phyloP scores from a whole-genome alignment of 176 grass and related monocot genomes.

The Oryza coarctata region DNA sequence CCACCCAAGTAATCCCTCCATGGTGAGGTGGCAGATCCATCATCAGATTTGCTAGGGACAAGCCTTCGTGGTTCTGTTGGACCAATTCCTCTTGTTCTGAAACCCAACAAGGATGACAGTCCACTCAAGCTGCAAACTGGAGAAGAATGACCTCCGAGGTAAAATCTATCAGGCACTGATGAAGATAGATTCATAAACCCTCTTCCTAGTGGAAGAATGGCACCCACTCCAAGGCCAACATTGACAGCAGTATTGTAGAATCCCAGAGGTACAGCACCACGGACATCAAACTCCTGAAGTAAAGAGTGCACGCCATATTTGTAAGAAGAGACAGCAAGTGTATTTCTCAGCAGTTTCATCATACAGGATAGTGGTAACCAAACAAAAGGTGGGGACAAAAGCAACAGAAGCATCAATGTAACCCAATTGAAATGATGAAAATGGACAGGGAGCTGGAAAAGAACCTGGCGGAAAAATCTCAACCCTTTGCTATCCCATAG shows the following conservation, averaged over 20 bases:
- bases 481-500: slow-evolving; percentile 63
- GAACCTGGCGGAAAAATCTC: slow-evolving; percentile 82
- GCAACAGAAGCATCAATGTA: neutral
- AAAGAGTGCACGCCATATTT: slow-evolving; percentile 2
- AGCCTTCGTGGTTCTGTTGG: slow-evolving; percentile 61
- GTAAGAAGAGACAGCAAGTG: slow-evolving; percentile 11
- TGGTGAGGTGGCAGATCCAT: slow-evolving; percentile 27
- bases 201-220: slow-evolving; percentile 65
- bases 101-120: slow-evolving; percentile 69
- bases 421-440: neutral
- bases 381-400: neutral
- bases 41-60: slow-evolving; percentile 38
- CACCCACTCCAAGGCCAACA: slow-evolving; percentile 73
- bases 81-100: slow-evolving; percentile 76
- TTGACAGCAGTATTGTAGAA: slow-evolving; percentile 80
- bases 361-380: neutral
- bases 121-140: slow-evolving; percentile 70
- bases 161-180: slow-evolving; percentile 73
- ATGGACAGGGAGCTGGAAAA: neutral
- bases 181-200: slow-evolving; percentile 62
- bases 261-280: slow-evolving; percentile 77
- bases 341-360: neutral
- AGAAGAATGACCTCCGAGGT: slow-evolving; percentile 76
- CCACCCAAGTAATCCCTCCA: slow-evolving; percentile 69
- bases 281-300: slow-evolving; percentile 80